These are phyloP conservation scores for Histomonas meleagridis DNA, from an alignment of 208 protist species.

Conservation along the genomic window DNA sequence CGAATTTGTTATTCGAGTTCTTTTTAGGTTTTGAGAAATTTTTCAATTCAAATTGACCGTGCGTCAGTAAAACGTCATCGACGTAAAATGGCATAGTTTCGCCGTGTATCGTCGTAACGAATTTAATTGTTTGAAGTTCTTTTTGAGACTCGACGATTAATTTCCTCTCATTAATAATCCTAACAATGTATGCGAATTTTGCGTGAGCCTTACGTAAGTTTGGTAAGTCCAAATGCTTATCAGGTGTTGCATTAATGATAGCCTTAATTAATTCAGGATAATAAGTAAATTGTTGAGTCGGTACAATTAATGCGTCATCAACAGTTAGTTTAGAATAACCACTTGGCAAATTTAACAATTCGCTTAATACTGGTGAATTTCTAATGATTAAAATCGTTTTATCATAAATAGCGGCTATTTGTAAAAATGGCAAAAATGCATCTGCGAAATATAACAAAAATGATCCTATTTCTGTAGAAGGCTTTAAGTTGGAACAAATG, in stretches of 20 bases:
- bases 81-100: not conserved
- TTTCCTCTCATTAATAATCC: not conserved
- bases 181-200: not conserved
- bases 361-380: no score
- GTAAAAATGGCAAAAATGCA: not conserved
- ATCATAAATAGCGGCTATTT: not conserved
- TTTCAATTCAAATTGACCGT: not conserved
- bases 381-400: not conserved
- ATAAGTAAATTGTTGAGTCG: not conserved
- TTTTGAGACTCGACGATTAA: not conserved
- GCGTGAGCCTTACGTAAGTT: not conserved
- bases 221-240: not conserved
- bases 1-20: no score
- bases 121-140: not conserved
- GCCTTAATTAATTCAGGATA: not conserved
- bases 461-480: not conserved
- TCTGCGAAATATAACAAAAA: not conserved
- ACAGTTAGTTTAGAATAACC: not conserved
- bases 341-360: not conserved
- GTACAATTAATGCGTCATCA: not conserved
- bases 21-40: no score
- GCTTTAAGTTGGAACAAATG: not conserved
- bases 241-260: not conserved
- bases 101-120: not conserved
- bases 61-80: not conserved